phyloP scores from a whole-genome alignment of 192 early-diverging fungal genomes.

The Coemansia sp. region DNA sequence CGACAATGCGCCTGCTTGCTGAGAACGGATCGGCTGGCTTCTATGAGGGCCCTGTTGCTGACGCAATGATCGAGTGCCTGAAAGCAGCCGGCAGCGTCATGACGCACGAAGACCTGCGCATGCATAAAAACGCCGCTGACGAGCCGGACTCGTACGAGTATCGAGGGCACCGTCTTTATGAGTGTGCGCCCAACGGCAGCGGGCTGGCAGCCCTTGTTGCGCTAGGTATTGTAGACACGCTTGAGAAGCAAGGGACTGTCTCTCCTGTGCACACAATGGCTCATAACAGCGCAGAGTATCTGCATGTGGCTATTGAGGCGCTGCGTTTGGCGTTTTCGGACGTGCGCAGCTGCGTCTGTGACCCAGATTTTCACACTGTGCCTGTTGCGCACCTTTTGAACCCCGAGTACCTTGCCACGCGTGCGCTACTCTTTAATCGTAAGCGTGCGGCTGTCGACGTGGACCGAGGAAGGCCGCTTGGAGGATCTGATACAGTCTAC shows the following conservation, averaged over 20 bases:
- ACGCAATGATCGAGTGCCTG: constrained; percentile 63
- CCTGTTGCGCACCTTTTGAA: constrained; percentile 59
- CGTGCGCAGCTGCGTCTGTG: constrained; percentile 62
- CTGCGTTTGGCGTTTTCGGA: constrained; percentile 79
- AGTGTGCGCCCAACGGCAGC: constrained; percentile 77
- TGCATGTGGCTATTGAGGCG: constrained; percentile 69
- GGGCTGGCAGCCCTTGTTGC: constrained; percentile 72
- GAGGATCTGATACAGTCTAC: constrained; percentile 73
- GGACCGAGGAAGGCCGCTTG: constrained; percentile 60
- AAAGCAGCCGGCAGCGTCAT: constrained; percentile 60
- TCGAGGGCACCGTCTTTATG: constrained; percentile 59
- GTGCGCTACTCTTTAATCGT: constrained; percentile 61
- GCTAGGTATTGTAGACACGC: constrained; percentile 62
- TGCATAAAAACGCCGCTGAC: constrained; percentile 55
- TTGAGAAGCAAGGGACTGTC: constrained; percentile 48
- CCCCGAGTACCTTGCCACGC: constrained; percentile 56
- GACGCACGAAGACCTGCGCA: constrained; percentile 63
- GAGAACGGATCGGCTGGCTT: constrained; percentile 64
- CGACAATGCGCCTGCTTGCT: constrained; percentile 33
- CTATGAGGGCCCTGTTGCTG: constrained; percentile 66
- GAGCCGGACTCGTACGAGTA: constrained; percentile 67
- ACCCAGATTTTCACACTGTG: constrained; percentile 57
- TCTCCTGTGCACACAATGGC: constrained; percentile 44
- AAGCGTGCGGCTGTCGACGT: constrained; percentile 52
- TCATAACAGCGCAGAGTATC: constrained; percentile 61